Percentiles rank a stretch among this genome's conserved stretches.
Evolutionary conservation across 257 asterid genomes (phyloP).

Genomic region (Primulina tabacum): DNA sequence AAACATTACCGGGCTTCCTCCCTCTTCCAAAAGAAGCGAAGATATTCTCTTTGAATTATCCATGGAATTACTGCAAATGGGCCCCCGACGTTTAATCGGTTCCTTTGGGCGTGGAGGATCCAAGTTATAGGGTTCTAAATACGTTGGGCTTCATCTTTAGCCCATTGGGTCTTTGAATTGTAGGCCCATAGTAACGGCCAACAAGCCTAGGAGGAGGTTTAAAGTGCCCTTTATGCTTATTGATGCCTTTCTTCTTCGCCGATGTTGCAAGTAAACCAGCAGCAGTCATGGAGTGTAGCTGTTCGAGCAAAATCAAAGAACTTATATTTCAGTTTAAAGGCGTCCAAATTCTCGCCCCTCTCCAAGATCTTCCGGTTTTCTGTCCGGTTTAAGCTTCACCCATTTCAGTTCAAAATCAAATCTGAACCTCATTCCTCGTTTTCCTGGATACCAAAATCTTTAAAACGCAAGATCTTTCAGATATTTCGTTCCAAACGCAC

Average conservation of each 20-base stretch:
- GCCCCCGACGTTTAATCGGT: too few species aligned
- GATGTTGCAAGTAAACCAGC: constrained; percentile 28
- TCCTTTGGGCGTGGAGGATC: too few species aligned
- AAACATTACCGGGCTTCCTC: too few species aligned
- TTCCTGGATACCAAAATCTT: constrained; percentile 15
- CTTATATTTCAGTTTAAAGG: constrained; percentile 33
- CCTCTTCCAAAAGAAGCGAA: too few species aligned
- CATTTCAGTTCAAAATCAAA: constrained; percentile 22
- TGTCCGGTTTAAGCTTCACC: constrained; percentile 30
- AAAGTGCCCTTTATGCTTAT: neutral
- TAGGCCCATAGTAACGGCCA: too few species aligned
- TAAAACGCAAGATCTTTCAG: constrained; percentile 26
- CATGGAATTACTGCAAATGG: too few species aligned
- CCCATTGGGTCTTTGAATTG: too few species aligned
- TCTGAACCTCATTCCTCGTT: constrained; percentile 24
- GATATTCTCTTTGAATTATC: too few species aligned
- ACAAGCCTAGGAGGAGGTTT: too few species aligned
- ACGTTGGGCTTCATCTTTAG: too few species aligned
- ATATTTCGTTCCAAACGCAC: constrained; percentile 10
- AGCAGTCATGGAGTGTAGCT: constrained; percentile 40
- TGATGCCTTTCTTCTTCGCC: constrained; percentile 4
- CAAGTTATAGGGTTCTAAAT: too few species aligned
- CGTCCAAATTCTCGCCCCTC: constrained; percentile 26
- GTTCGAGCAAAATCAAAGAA: constrained; percentile 36
- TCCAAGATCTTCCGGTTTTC: constrained; percentile 29